phyloP scores from a whole-genome alignment of 441 rosid species.

The Populus trichocarpa region DNA sequence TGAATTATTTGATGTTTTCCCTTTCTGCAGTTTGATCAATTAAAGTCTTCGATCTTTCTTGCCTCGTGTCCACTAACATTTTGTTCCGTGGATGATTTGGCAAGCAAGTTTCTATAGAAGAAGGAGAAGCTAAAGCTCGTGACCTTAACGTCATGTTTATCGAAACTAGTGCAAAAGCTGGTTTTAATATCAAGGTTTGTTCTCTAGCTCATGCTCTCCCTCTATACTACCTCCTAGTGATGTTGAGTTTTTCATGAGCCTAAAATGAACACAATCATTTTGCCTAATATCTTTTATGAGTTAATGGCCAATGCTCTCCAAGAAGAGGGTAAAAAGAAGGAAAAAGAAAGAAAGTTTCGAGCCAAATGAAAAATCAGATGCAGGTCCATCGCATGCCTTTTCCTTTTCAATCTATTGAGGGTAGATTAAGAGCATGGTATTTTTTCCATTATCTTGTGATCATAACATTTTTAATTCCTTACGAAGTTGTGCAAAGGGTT shows the following conservation, averaged over 20 bases:
- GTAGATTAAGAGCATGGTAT: neutral
- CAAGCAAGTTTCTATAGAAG: slow-evolving; percentile 81
- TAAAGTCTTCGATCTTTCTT: neutral
- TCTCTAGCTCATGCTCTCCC: neutral
- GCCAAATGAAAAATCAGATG: neutral
- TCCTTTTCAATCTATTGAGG: neutral
- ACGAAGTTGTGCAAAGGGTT: neutral
- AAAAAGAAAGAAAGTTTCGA: too few species aligned
- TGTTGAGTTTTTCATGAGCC: neutral
- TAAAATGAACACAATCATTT: neutral
- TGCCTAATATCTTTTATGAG: neutral
- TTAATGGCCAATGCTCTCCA: neutral
- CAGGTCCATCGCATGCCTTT: neutral
- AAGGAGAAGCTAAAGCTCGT: slow-evolving; percentile 61
- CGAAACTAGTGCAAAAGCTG: slow-evolving; percentile 76
- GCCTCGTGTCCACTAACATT: neutral
- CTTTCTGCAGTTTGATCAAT: neutral
- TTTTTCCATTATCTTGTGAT: neutral
- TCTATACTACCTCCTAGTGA: neutral
- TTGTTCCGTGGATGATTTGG: slow-evolving; percentile 4
- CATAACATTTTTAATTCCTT: neutral
- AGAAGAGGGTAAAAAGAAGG: neutral
- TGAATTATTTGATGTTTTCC: neutral
- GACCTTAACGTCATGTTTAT: slow-evolving; percentile 60
- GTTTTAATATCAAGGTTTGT: slow-evolving; percentile 68